A percentile compares a stretch with the other conserved stretches of the same genome.
These are phyloP conservation scores for Micractinium sp. DNA, from an alignment of 139 green algal genomes.

Conservation along the genomic window DNA sequence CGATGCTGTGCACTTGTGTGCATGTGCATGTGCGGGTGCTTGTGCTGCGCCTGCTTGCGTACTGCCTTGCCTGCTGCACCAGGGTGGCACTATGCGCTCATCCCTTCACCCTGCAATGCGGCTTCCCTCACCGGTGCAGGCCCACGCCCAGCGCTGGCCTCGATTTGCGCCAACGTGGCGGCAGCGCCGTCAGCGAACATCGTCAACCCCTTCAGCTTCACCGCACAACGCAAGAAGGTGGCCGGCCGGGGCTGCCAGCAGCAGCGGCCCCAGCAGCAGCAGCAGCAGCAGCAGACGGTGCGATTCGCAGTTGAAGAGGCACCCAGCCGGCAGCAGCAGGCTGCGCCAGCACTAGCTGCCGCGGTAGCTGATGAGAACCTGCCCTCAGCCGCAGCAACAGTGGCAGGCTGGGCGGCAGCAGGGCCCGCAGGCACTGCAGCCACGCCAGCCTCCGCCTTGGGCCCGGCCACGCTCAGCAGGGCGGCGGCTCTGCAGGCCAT, in stretches of 20 bases:
- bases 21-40: neutral
- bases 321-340: neutral
- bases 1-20: neutral
- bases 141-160: neutral
- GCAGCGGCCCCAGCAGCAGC: neutral
- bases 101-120: neutral
- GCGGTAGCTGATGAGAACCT: neutral
- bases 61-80: neutral
- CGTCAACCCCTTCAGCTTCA: conserved; percentile 26
- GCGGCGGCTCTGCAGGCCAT: neutral
- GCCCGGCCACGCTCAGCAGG: neutral
- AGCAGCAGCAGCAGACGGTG: neutral
- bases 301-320: neutral
- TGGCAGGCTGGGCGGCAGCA: neutral
- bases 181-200: neutral
- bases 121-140: neutral
- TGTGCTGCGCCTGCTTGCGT: neutral
- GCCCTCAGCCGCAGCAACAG: neutral
- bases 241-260: neutral
- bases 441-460: neutral
- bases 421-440: too few relatives aligned
- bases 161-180: conserved; percentile 1
- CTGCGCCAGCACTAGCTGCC: neutral
- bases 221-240: conserved; percentile 13
- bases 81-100: neutral